Evolutionary conservation across 345 rosid species (phyloP).

Genomic region (Citrus unshiu): DNA sequence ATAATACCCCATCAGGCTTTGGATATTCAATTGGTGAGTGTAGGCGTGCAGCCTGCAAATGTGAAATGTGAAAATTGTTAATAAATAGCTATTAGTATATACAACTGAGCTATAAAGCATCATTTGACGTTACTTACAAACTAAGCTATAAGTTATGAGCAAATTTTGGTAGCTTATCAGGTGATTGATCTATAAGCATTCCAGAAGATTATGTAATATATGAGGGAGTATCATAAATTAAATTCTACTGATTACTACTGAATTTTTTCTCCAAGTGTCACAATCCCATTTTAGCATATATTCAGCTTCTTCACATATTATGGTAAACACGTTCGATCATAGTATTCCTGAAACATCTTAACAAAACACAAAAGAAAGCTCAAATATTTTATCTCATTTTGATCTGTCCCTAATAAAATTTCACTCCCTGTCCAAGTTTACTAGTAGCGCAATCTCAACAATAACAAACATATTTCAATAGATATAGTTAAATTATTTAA

Average conservation of each 20-base stretch:
- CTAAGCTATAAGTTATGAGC: background rate
- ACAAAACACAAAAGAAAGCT: background rate
- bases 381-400: background rate
- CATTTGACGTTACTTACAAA: background rate
- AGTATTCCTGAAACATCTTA: background rate
- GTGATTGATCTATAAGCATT: background rate
- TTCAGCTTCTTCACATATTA: background rate
- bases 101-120: background rate
- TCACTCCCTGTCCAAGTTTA: background rate
- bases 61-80: background rate
- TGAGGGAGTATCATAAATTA: background rate
- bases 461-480: background rate
- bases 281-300: background rate
- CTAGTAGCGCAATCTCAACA: background rate
- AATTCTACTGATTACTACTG: background rate
- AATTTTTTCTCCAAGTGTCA: background rate
- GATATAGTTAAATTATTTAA: background rate
- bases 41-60: constrained; percentile 57
- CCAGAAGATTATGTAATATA: background rate
- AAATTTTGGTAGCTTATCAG: background rate
- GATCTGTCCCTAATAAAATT: background rate
- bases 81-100: background rate
- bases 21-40: constrained; percentile 71
- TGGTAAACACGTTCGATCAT: background rate
- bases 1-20: constrained; percentile 79